Base-by-base conservation (phyloP, 768 basidiomycete genomes). In the Lactarius vividus region DNA sequence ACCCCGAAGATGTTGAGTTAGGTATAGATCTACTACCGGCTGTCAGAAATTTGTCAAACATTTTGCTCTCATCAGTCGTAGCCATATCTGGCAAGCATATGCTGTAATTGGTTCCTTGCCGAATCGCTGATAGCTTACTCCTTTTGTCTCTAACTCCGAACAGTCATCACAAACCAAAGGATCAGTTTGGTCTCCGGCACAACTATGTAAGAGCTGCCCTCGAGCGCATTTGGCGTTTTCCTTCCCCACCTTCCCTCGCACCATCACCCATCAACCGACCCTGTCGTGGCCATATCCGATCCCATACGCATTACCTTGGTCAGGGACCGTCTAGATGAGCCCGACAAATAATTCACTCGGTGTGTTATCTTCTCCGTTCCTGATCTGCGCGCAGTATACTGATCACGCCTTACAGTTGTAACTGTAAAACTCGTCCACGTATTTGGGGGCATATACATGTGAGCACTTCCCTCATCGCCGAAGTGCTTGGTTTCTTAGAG, bases 371-470 rank as follows among this genome's bases (percentile, higher is more conserved):
- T 23, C n/a, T 23, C 55, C 31, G 18, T 6, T 20, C 8, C 31
- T n/a, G 55, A 20, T 8, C 8, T 10, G 29, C 31, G 0, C 13
- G 31, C 29, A 20, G 8, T n/a, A 4, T 56, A 33, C 55, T 56
- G 31, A 56, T 33, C 31, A 20, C 29, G 1, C 16, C 31, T 20
- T 56, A 18, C 39, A 63, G 62, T 63, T 37, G 23, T 56, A 35
- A 63, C 62, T 20, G 62, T 63, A n/a, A 63, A 63, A 42, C 62
- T 63, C 13, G 10, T 63, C 54, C 62, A 63, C 55, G 62, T 63
- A 16, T 63, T 63, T 33, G 62, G 53, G 18, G 62, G 62, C 4
- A 56, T 63, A 4, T 63, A 63, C 28, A 35, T 63, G 62, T 63
- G 54, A 63, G 62, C 40, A 20, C 31, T 11, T 40, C 6, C 20